Conservation (phyloP, 176 grass and related monocot species). For the Triticum monococcum region DNA sequence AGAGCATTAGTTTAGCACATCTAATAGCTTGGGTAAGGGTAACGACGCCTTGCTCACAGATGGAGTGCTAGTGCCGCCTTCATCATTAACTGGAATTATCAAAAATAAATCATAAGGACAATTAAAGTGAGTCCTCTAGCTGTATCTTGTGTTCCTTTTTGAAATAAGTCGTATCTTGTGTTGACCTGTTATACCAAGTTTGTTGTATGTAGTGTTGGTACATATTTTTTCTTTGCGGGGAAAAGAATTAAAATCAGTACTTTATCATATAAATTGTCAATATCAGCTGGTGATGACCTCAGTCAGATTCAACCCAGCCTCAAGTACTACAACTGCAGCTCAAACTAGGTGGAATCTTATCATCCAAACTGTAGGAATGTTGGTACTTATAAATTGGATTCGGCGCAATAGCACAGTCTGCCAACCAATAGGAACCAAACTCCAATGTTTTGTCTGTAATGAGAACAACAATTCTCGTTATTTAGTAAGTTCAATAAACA, state of each 20-base stretch:
- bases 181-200: neutral
- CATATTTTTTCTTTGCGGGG: too few species aligned
- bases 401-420: neutral
- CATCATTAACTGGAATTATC: neutral
- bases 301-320: neutral
- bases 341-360: neutral
- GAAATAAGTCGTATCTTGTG: too few species aligned
- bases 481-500: neutral
- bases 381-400: neutral
- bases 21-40: too few species aligned
- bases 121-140: neutral
- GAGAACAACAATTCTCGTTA: neutral
- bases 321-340: neutral
- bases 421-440: neutral
- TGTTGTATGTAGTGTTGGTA: neutral
- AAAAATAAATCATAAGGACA: neutral
- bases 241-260: neutral
- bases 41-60: too few species aligned
- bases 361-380: neutral
- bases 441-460: neutral
- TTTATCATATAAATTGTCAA: neutral
- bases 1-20: too few species aligned
- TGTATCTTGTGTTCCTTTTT: neutral
- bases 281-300: neutral
- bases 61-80: neutral